phyloP scores from a whole-genome alignment of 1,139 yeast species.

The Diutina siamensis region DNA sequence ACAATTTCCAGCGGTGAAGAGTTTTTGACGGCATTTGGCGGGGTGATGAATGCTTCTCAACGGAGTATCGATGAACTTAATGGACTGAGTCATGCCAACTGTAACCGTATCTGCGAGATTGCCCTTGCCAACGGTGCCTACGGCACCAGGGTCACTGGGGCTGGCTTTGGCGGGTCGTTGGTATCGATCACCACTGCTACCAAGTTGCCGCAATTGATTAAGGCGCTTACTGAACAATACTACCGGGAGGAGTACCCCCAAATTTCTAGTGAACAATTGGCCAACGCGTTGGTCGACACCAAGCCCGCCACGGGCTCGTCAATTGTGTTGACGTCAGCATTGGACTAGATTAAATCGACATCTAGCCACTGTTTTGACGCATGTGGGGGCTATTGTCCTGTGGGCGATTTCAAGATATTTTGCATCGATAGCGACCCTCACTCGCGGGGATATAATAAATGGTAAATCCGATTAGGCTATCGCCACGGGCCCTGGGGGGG shows the following conservation, averaged over 20 bases:
- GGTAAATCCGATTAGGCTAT: no score
- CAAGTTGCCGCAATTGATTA: slow-evolving; percentile 29
- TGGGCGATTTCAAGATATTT: not conserved
- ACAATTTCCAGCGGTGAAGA: slow-evolving; percentile 12
- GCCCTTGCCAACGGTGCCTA: slow-evolving; percentile 46
- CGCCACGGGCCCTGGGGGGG: no score
- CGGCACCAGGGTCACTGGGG: slow-evolving; percentile 68
- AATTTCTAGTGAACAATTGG: slow-evolving; percentile 31
- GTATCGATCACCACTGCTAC: slow-evolving; percentile 49
- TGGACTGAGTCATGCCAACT: slow-evolving; percentile 46
- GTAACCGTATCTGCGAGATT: slow-evolving; percentile 40
- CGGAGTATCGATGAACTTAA: slow-evolving; percentile 35
- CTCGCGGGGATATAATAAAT: no score
- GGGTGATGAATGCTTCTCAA: slow-evolving; percentile 51
- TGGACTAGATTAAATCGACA: not conserved
- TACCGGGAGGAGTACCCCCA: slow-evolving; percentile 31
- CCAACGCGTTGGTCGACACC: slow-evolving; percentile 44
- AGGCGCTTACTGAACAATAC: slow-evolving; percentile 43
- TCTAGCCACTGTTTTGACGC: no score
- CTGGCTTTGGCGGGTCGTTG: slow-evolving; percentile 74
- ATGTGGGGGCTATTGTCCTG: not conserved
- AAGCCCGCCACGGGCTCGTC: slow-evolving; percentile 54
- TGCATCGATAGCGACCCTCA: not conserved
- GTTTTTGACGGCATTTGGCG: slow-evolving; percentile 35
- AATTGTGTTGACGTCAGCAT: slow-evolving; percentile 13